Percentiles rank a stretch among this genome's conserved stretches.
These are phyloP conservation scores for Trifolium dubium DNA, from an alignment of 306 rosid species.

Conservation along the genomic window DNA sequence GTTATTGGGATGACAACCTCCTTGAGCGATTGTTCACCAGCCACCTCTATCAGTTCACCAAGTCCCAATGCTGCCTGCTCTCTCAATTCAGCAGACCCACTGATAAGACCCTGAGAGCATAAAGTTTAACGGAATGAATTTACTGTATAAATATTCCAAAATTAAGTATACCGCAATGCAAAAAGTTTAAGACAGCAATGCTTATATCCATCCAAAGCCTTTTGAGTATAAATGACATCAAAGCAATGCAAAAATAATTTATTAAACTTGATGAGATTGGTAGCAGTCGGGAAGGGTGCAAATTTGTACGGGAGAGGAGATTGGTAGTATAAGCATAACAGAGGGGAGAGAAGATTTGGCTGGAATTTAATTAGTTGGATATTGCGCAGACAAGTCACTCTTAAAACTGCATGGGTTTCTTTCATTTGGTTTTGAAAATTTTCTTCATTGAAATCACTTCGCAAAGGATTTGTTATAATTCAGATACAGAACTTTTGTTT, in stretches of 20 bases:
- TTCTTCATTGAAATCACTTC: background rate
- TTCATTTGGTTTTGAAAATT: background rate
- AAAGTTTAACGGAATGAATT: slow-evolving; percentile 31
- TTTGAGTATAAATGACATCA: background rate
- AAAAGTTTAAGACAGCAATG: slow-evolving; percentile 13
- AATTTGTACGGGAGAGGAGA: background rate
- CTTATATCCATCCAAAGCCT: background rate
- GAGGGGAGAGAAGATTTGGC: background rate
- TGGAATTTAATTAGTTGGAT: background rate
- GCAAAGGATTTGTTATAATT: background rate
- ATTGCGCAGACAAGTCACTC: background rate
- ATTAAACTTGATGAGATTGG: background rate
- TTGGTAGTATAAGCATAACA: background rate
- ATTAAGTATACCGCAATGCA: slow-evolving; percentile 12
- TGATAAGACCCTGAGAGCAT: slow-evolving; percentile 73
- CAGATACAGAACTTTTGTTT: background rate
- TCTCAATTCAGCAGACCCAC: slow-evolving; percentile 95
- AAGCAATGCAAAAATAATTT: background rate
- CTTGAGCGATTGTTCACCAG: slow-evolving; percentile 84
- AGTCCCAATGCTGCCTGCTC: slow-evolving; percentile 99
- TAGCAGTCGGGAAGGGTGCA: background rate
- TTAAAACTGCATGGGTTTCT: background rate
- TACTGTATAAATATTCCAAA: background rate
- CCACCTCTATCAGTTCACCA: slow-evolving; percentile 93
- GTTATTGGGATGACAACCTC: slow-evolving; percentile 93